Conservation (phyloP, 257 asterid species). For the Misopates orontium region DNA sequence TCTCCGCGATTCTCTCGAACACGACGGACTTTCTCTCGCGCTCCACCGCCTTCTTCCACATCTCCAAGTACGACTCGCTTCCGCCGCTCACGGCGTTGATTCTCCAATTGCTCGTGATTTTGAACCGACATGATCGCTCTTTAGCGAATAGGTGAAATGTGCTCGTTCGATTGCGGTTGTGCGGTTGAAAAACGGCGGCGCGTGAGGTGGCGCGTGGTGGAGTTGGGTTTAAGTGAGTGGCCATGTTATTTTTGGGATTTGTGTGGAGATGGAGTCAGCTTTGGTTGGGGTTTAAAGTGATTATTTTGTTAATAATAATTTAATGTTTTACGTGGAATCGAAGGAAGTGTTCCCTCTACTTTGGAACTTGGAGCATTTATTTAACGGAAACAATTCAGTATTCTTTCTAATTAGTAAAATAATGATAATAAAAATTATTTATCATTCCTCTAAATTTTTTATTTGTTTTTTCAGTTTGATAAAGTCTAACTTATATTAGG, state of each 20-base stretch:
- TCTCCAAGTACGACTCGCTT: constrained; percentile 73
- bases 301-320: too few relatives aligned
- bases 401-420: too few relatives aligned
- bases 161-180: constrained; percentile 30
- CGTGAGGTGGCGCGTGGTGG: constrained; percentile 27
- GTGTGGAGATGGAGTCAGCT: constrained; percentile 11
- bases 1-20: constrained; percentile 57
- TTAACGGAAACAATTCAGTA: too few relatives aligned
- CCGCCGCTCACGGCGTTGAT: constrained; percentile 47
- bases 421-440: too few relatives aligned
- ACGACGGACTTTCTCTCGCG: constrained; percentile 59
- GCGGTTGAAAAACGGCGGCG: constrained; percentile 28
- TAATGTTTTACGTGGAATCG: too few relatives aligned
- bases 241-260: constrained; percentile 41
- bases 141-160: constrained; percentile 27
- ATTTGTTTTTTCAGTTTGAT: too few relatives aligned
- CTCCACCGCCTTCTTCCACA: constrained; percentile 89
- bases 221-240: constrained; percentile 50
- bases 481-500: too few relatives aligned
- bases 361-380: too few relatives aligned
- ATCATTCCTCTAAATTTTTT: too few relatives aligned
- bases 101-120: constrained; percentile 30
- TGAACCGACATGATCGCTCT: constrained; percentile 20
- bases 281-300: too few relatives aligned
- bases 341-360: too few relatives aligned